phyloP scores from a whole-genome alignment of 495 filamentous ascomycete species.

The Jackrogersella minutella region DNA sequence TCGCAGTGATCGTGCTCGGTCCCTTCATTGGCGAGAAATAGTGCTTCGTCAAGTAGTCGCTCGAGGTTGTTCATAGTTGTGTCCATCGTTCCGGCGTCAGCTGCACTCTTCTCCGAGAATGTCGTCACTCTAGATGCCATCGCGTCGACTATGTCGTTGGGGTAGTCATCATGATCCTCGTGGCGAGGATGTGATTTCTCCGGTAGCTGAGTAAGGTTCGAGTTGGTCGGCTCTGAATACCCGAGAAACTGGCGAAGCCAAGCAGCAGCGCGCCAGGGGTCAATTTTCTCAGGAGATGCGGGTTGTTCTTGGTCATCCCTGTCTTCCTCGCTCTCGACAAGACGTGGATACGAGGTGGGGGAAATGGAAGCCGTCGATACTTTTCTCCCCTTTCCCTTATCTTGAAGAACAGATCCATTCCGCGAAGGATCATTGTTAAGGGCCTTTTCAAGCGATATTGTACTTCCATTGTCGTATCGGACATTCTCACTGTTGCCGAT shows the following conservation, averaged over 20 bases:
- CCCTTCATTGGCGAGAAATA: constrained; percentile 52
- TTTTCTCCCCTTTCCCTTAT: constrained; percentile 1
- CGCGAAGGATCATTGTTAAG: not conserved
- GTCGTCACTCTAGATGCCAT: constrained; percentile 34
- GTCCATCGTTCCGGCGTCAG: constrained; percentile 33
- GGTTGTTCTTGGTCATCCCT: constrained; percentile 1
- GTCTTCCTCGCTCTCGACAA: not conserved
- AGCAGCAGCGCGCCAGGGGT: constrained; percentile 23
- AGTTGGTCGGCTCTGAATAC: constrained; percentile 19
- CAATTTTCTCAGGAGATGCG: constrained; percentile 5
- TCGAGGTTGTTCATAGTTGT: constrained; percentile 55
- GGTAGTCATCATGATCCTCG: constrained; percentile 29
- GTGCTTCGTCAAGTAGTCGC: constrained; percentile 55
- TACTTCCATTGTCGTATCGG: constrained; percentile 3
- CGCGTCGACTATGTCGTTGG: constrained; percentile 29
- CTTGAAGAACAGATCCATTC: not conserved
- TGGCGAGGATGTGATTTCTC: constrained; percentile 37
- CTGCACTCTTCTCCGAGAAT: constrained; percentile 31
- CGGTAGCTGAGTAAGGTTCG: constrained; percentile 42
- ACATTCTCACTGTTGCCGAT: constrained; percentile 30
- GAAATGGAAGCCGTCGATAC: constrained; percentile 16
- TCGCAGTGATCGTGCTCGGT: constrained; percentile 34
- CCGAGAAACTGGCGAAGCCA: constrained; percentile 44
- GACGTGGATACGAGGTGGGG: constrained; percentile 14
- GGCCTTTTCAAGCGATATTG: not conserved